Percentiles rank a stretch among this genome's conserved stretches.
phyloP scores from a whole-genome alignment of 352 stramenopile species.

The Phytophthora vignae region DNA sequence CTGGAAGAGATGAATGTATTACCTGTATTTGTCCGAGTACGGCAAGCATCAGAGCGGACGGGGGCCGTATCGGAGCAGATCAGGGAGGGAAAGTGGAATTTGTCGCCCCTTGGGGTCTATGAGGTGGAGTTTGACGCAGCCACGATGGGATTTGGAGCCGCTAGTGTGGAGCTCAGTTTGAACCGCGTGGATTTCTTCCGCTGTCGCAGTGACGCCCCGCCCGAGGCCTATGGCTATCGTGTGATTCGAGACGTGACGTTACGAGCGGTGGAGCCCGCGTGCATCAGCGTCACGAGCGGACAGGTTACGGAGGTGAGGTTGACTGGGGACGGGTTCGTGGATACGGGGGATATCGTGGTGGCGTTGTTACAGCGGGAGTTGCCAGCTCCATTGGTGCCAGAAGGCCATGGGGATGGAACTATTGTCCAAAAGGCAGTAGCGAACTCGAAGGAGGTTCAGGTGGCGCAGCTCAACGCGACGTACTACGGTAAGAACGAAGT shows the following conservation, averaged over 20 bases:
- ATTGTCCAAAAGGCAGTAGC: neutral
- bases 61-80: slow-evolving; percentile 61
- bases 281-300: slow-evolving; percentile 67
- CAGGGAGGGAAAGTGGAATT: slow-evolving; percentile 52
- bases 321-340: slow-evolving; percentile 64
- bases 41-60: slow-evolving; percentile 61
- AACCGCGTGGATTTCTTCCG: slow-evolving; percentile 63
- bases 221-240: slow-evolving; percentile 54
- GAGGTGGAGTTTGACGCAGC: slow-evolving; percentile 70
- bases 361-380: slow-evolving; percentile 54
- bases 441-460: slow-evolving; percentile 23
- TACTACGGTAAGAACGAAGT: slow-evolving; percentile 58
- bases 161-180: slow-evolving; percentile 61
- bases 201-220: slow-evolving; percentile 42
- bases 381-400: neutral
- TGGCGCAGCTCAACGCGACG: slow-evolving; percentile 64
- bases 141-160: slow-evolving; percentile 60
- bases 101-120: slow-evolving; percentile 63
- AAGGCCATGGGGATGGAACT: slow-evolving; percentile 1
- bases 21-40: slow-evolving; percentile 65
- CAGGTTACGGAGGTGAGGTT: slow-evolving; percentile 61
- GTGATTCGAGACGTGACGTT: slow-evolving; percentile 62
- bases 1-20: slow-evolving; percentile 55
- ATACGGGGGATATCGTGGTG: slow-evolving; percentile 72
- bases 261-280: slow-evolving; percentile 56